Conservation (phyloP, 306 rosid species). For the Trifolium repens region DNA sequence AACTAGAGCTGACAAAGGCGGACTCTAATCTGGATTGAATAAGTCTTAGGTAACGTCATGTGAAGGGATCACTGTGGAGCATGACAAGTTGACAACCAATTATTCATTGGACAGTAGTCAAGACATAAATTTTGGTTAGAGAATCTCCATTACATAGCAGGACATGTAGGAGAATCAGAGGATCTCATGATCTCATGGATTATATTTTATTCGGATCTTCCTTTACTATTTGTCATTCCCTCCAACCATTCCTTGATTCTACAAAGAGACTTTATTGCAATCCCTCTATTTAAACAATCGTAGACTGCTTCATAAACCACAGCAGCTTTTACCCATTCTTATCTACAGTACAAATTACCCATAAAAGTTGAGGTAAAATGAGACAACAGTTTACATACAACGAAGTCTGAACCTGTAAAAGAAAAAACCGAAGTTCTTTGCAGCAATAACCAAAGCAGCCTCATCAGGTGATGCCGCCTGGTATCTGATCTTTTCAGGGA, state of each 20-base stretch:
- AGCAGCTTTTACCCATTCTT: background rate
- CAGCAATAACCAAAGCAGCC: conserved; percentile 66
- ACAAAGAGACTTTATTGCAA: background rate
- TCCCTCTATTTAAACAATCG: background rate
- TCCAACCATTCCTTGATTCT: background rate
- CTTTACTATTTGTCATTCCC: background rate
- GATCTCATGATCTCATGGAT: background rate
- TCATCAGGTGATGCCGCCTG: conserved; percentile 98
- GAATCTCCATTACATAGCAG: conserved; percentile 16
- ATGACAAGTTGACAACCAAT: background rate
- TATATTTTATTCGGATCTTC: conserved; percentile 2
- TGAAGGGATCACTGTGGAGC: conserved; percentile 1
- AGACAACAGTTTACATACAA: conserved; percentile 7
- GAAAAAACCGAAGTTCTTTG: conserved; percentile 95
- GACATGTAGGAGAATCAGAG: background rate
- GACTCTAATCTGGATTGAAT: background rate
- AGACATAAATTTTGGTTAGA: conserved; percentile 17
- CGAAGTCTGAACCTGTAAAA: conserved; percentile 74
- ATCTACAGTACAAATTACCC: background rate
- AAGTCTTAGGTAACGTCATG: background rate
- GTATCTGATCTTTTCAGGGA: conserved; percentile 78
- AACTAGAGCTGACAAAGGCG: background rate
- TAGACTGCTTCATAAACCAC: background rate
- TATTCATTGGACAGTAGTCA: background rate
- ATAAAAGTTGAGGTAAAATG: conserved; percentile 18